Evolutionary conservation across 1,284 basidiomycete species (phyloP).

Genomic region (Apiotrichum laibachii): DNA sequence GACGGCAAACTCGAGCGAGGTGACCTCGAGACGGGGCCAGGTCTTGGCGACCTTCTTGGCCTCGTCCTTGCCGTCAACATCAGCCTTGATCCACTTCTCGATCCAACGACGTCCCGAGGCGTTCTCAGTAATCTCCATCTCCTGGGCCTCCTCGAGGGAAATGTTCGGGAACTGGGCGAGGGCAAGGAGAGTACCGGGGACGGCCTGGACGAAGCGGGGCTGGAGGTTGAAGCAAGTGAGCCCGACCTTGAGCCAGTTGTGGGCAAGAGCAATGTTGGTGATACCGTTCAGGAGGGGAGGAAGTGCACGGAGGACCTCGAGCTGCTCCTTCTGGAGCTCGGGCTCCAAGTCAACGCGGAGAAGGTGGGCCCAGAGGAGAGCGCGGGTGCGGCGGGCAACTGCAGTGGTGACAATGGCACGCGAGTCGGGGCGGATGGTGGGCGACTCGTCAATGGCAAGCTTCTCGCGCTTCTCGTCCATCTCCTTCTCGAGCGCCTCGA

Average conservation of each 20-base stretch:
- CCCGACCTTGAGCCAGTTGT: conserved; percentile 87
- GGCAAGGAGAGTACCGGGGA: conserved; percentile 60
- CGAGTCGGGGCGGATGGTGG: conserved; percentile 34
- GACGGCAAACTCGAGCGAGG: conserved; percentile 85
- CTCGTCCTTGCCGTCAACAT: conserved; percentile 61
- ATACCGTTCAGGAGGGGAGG: conserved; percentile 77
- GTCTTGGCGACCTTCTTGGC: conserved; percentile 66
- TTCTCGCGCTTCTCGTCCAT: conserved; percentile 57
- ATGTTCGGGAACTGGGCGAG: conserved; percentile 77
- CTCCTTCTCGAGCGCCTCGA: conserved; percentile 61
- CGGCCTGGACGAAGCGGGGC: conserved; percentile 78
- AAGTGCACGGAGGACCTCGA: conserved; percentile 63
- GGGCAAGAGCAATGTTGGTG: conserved; percentile 76
- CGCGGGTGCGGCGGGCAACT: conserved; percentile 58
- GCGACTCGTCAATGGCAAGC: conserved; percentile 35
- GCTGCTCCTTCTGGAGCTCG: conserved; percentile 66
- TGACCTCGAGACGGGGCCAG: conserved; percentile 76
- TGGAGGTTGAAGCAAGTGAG: conserved; percentile 78
- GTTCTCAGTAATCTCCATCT: conserved; percentile 53
- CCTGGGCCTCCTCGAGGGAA: conserved; percentile 54
- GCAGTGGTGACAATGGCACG: conserved; percentile 35
- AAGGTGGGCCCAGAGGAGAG: conserved; percentile 82
- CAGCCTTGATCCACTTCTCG: conserved; percentile 47
- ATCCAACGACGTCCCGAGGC: conserved; percentile 59
- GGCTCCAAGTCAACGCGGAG: conserved; percentile 67